A percentile compares a stretch with the other conserved stretches of the same genome.
Conservation (phyloP, 495 filamentous ascomycete species). For the Penicillium desertorum region DNA sequence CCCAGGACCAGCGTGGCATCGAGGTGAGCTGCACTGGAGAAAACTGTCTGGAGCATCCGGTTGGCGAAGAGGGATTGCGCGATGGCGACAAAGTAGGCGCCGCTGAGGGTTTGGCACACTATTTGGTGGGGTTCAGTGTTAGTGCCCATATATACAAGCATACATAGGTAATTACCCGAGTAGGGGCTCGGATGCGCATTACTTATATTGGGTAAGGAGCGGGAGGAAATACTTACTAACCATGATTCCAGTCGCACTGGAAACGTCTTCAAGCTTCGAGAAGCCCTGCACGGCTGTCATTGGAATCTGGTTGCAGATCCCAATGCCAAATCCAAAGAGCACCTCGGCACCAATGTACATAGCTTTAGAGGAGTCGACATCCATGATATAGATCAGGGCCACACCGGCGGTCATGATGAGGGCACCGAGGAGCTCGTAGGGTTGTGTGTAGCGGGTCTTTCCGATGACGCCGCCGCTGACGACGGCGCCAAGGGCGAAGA, state of each 20-base stretch:
- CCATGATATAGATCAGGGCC: constrained; percentile 30
- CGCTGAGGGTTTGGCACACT: constrained; percentile 47
- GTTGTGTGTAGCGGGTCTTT: constrained; percentile 20
- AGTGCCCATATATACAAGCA: background rate
- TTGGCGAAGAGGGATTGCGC: constrained; percentile 47
- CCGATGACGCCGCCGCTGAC: constrained; percentile 14
- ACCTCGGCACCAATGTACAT: constrained; percentile 30
- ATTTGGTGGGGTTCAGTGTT: background rate
- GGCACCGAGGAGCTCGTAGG: constrained; percentile 17
- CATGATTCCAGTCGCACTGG: constrained; percentile 36
- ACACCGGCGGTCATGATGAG: constrained; percentile 30
- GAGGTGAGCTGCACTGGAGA: constrained; percentile 36
- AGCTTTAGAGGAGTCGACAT: constrained; percentile 14
- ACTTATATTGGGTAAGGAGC: background rate
- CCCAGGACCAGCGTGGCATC: constrained; percentile 38
- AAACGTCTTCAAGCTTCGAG: constrained; percentile 47
- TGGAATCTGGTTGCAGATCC: constrained; percentile 26
- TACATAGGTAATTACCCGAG: background rate
- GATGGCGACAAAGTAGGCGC: constrained; percentile 42
- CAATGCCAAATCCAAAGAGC: constrained; percentile 26
- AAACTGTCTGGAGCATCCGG: constrained; percentile 30
- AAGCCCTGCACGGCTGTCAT: constrained; percentile 32
- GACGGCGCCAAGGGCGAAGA: constrained; percentile 17
- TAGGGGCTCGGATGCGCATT: background rate
- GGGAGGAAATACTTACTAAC: constrained; percentile 20